Conservation (phyloP, 345 rosid species). For the Syzygium grande region DNA sequence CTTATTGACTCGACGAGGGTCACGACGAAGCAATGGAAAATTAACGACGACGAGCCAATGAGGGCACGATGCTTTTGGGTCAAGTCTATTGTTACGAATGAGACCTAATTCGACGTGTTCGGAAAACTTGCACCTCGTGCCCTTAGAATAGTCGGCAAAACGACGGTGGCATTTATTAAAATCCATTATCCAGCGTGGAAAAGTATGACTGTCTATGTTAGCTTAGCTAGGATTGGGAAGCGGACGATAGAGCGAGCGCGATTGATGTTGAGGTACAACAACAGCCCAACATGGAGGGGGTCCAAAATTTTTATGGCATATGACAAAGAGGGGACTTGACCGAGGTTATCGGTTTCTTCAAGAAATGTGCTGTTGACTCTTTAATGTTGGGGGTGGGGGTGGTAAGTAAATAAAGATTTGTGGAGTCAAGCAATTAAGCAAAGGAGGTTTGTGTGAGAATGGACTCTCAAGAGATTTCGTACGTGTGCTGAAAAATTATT, state of each 20-base stretch:
- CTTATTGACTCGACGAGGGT: not conserved
- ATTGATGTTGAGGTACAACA: not conserved
- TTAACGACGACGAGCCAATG: not conserved
- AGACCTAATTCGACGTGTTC: not conserved
- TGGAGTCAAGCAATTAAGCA: not conserved
- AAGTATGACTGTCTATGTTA: not conserved
- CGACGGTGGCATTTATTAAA: not conserved
- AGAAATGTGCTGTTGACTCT: not conserved
- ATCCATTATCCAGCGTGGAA: not conserved
- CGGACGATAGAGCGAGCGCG: not conserved
- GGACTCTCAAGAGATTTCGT: not conserved
- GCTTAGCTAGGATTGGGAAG: not conserved
- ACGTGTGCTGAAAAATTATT: not conserved
- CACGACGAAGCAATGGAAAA: not conserved
- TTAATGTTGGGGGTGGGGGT: not conserved
- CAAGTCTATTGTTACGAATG: not conserved
- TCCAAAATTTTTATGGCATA: not conserved
- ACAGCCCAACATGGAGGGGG: not conserved
- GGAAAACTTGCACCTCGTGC: not conserved
- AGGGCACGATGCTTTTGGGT: not conserved
- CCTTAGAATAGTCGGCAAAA: not conserved
- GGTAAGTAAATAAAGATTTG: not conserved
- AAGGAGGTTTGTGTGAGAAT: not conserved
- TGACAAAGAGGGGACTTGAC: not conserved
- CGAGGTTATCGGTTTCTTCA: not conserved